These are phyloP conservation scores for Penicillium canescens DNA, from an alignment of 495 filamentous ascomycete genomes.

Conservation along the genomic window DNA sequence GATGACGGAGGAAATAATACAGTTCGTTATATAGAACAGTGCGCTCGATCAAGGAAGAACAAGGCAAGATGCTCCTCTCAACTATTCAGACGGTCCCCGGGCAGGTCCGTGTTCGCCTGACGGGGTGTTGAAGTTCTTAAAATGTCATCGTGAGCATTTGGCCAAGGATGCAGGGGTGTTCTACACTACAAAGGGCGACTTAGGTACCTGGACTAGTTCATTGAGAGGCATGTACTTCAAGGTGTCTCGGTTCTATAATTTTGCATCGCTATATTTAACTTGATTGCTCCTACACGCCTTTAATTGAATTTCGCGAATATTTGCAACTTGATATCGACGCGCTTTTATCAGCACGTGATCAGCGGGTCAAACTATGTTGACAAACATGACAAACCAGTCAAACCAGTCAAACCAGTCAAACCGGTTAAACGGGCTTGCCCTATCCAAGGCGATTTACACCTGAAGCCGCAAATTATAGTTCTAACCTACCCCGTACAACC, in stretches of 20 bases:
- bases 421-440: not conserved
- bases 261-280: too few species aligned
- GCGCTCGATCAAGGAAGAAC: not conserved
- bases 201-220: too few species aligned
- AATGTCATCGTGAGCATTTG: conserved; percentile 3
- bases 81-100: not conserved
- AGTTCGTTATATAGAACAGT: not conserved
- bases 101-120: not conserved
- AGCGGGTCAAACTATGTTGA: not conserved
- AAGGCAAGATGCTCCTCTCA: not conserved
- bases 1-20: not conserved
- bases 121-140: conserved; percentile 12
- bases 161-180: not conserved
- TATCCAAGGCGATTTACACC: not conserved
- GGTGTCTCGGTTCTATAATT: too few species aligned
- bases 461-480: not conserved
- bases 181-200: not conserved
- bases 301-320: too few species aligned
- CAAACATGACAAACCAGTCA: conserved; percentile 2
- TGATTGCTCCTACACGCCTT: too few species aligned
- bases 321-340: not conserved
- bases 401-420: not conserved
- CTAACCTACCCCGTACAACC: not conserved
- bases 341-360: conserved; percentile 16
- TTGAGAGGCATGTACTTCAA: too few species aligned